Evolutionary conservation across 164 flowering plant species (phyloP).

Genomic region (Nelumbo lutea): DNA sequence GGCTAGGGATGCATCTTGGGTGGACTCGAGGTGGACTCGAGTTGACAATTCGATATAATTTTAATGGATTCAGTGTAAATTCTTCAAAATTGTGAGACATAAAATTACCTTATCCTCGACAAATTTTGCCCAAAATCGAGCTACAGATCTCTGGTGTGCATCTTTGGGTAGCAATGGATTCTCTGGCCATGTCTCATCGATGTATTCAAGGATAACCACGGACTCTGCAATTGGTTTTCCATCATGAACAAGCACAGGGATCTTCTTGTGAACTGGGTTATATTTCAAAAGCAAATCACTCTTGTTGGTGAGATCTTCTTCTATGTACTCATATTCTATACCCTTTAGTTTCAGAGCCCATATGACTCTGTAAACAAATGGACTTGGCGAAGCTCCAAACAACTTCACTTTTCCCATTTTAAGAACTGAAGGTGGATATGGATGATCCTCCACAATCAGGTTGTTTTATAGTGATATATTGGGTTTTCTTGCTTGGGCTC

Average conservation of each 20-base stretch:
- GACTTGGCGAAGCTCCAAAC: conserved; percentile 32
- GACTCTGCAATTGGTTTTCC: conserved; percentile 35
- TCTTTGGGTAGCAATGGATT: conserved; percentile 27
- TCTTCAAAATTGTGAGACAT: background rate
- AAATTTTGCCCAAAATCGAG: conserved; percentile 37
- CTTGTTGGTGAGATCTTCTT: conserved; percentile 24
- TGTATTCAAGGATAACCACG: conserved; percentile 30
- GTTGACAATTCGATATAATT: too few species aligned
- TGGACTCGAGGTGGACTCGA: too few species aligned
- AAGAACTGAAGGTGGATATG: background rate
- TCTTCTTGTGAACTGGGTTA: conserved; percentile 37
- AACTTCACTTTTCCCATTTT: conserved; percentile 29
- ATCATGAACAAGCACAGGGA: conserved; percentile 37
- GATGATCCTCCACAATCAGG: too few species aligned
- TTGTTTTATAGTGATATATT: background rate
- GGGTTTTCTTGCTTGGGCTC: too few species aligned
- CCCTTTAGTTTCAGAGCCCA: conserved; percentile 46
- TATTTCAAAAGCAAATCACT: conserved; percentile 13
- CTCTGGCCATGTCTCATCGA: conserved; percentile 37
- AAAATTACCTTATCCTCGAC: conserved; percentile 27
- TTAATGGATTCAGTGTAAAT: background rate
- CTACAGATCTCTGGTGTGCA: conserved; percentile 27
- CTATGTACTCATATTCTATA: conserved; percentile 28
- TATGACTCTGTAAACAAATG: conserved; percentile 28
- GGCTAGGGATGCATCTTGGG: background rate